Evolutionary conservation across 139 green algal genomes (phyloP).

Genomic region (Coelastrella sp.): DNA sequence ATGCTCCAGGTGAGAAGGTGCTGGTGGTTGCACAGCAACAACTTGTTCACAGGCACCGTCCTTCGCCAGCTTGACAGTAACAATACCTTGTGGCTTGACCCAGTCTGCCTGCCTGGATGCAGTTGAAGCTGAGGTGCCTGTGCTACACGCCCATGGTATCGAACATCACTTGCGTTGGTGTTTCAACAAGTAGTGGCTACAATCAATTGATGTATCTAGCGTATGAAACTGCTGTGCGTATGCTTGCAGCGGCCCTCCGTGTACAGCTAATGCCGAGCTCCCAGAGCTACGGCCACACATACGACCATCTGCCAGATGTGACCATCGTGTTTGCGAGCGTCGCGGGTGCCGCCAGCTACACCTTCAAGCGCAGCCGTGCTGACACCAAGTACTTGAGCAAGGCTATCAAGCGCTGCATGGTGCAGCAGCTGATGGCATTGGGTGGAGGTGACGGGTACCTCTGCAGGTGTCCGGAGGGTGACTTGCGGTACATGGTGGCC

Average conservation of each 20-base stretch:
- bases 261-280: not conserved
- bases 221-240: conserved; percentile 27
- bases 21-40: not conserved
- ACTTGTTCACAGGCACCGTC: not conserved
- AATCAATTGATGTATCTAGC: too few species aligned
- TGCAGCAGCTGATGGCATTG: not conserved
- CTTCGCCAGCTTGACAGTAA: not conserved
- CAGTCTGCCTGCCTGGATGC: too few species aligned
- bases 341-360: not conserved
- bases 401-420: conserved; percentile 12
- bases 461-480: conserved; percentile 41
- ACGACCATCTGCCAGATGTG: conserved; percentile 8
- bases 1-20: conserved; percentile 21
- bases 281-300: not conserved
- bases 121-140: too few species aligned
- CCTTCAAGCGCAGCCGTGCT: not conserved
- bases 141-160: too few species aligned
- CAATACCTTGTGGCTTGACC: not conserved
- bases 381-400: conserved; percentile 27
- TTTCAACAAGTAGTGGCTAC: too few species aligned
- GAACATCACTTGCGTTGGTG: too few species aligned
- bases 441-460: conserved; percentile 58
- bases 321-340: conserved; percentile 37
- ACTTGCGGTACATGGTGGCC: conserved; percentile 66
- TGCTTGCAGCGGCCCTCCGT: not conserved